phyloP scores from a whole-genome alignment of 2,329 filamentous ascomycete genomes.

The Ilyonectria mors-panacis region DNA sequence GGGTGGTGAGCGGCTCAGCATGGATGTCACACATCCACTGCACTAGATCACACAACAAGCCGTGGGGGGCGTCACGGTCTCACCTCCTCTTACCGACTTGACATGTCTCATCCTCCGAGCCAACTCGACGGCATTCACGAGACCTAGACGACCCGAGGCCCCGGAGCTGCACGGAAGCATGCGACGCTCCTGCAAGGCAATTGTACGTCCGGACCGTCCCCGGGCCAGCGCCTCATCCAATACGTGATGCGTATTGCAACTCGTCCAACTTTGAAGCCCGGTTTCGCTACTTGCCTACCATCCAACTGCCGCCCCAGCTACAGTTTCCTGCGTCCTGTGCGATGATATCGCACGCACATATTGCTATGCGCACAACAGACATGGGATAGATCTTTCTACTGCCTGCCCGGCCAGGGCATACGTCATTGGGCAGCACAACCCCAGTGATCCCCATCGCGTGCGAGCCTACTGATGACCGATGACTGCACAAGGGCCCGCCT shows the following conservation, averaged over 20 bases:
- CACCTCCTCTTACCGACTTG: background rate
- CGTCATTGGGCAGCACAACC: constrained; percentile 45
- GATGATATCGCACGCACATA: constrained; percentile 12
- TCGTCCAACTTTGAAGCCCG: background rate
- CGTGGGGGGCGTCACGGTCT: constrained; percentile 14
- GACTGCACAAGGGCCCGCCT: constrained; percentile 15
- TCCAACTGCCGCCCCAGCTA: background rate
- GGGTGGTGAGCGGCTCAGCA: background rate
- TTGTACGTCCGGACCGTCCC: background rate
- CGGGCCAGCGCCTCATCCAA: background rate
- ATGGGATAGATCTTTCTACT: constrained; percentile 26
- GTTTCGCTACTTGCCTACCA: background rate
- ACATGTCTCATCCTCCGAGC: constrained; percentile 13
- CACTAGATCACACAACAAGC: background rate
- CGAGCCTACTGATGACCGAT: constrained; percentile 19
- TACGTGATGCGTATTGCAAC: background rate
- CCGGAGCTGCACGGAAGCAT: background rate
- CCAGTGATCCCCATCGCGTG: constrained; percentile 37
- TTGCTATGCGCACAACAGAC: constrained; percentile 4
- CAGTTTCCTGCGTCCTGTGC: constrained; percentile 2
- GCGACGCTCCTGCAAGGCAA: background rate
- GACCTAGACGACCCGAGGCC: background rate
- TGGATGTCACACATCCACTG: constrained; percentile 11
- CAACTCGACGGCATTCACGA: background rate
- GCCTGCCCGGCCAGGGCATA: constrained; percentile 36